Conservation (phyloP, 108 stramenopile species). For the Pseudonitzschia pungens region DNA sequence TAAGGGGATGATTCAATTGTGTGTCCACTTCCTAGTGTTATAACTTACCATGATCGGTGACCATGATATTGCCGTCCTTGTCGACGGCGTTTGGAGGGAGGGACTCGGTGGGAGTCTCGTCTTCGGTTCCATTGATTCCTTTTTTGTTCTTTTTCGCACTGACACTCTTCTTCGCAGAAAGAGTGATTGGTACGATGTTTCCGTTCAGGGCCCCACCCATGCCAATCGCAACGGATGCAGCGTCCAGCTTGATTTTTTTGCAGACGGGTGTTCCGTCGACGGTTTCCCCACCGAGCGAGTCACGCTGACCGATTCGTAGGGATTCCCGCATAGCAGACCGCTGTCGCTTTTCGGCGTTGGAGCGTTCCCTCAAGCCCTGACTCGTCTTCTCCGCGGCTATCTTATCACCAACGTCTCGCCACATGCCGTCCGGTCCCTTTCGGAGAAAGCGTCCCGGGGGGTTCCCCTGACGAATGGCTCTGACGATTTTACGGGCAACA, state of each 20-base stretch:
- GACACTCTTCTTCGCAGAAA: constrained; percentile 29
- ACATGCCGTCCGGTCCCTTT: constrained; percentile 59
- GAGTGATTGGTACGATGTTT: constrained; percentile 34
- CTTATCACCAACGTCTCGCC: constrained; percentile 76
- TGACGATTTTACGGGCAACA: constrained; percentile 74
- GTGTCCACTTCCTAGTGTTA: constrained; percentile 16
- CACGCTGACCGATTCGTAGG: constrained; percentile 33
- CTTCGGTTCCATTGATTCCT: constrained; percentile 16
- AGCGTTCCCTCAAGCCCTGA: constrained; percentile 72
- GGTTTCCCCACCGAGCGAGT: constrained; percentile 27
- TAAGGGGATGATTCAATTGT: not conserved
- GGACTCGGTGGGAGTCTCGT: constrained; percentile 25
- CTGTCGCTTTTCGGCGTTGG: constrained; percentile 60
- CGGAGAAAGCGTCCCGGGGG: constrained; percentile 74
- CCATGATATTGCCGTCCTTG: constrained; percentile 53
- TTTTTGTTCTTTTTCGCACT: constrained; percentile 23
- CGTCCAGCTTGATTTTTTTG: constrained; percentile 35
- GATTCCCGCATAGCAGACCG: constrained; percentile 43
- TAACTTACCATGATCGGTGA: constrained; percentile 48
- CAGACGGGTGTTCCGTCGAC: constrained; percentile 9
- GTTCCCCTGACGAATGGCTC: constrained; percentile 55
- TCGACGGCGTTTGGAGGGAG: constrained; percentile 54
- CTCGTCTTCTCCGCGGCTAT: constrained; percentile 66
- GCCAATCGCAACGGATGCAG: constrained; percentile 2
- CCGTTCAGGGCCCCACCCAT: constrained; percentile 26